A percentile compares a stretch with the other conserved stretches of the same genome.
Evolutionary conservation across 2,329 filamentous ascomycete genomes (phyloP).

Genomic region (Nemania diffusa): DNA sequence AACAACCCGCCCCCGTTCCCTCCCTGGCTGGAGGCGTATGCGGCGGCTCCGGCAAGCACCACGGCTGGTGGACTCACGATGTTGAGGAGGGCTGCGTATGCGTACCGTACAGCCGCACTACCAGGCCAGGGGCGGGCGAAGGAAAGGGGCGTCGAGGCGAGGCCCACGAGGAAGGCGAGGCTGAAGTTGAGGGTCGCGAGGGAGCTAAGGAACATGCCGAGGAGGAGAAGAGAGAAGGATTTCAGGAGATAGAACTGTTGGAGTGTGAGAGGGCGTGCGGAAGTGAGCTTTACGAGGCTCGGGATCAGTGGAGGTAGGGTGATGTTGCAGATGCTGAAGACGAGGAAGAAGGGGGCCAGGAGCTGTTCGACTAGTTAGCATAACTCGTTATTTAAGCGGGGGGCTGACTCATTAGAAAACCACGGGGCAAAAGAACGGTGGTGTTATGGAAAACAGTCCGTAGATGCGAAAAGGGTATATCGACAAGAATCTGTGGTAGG

Average conservation of each 20-base stretch:
- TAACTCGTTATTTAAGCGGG: not conserved
- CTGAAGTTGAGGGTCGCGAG: slow-evolving; percentile 97
- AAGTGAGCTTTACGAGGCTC: slow-evolving; percentile 59
- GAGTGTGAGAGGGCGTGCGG: slow-evolving; percentile 57
- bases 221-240: slow-evolving; percentile 89
- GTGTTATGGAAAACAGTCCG: not conserved
- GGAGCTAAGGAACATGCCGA: slow-evolving; percentile 91
- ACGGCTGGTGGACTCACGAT: slow-evolving; percentile 69
- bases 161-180: slow-evolving; percentile 83
- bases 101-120: slow-evolving; percentile 53
- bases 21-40: slow-evolving; percentile 46
- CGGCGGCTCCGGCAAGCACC: slow-evolving; percentile 62
- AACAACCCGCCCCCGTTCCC: slow-evolving; percentile 11
- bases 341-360: slow-evolving; percentile 67
- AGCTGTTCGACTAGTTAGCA: slow-evolving; percentile 56
- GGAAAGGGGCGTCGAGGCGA: slow-evolving; percentile 81
- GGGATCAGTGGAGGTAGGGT: slow-evolving; percentile 68
- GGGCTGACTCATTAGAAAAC: not conserved
- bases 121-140: slow-evolving; percentile 69
- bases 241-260: slow-evolving; percentile 85
- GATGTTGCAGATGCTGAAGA: slow-evolving; percentile 66
- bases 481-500: slow-evolving; percentile 1
- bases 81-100: slow-evolving; percentile 64
- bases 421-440: not conserved
- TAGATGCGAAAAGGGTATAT: not conserved